phyloP scores from a whole-genome alignment of 2,329 filamentous ascomycete species.

The Pseudogymnoascus sp. region DNA sequence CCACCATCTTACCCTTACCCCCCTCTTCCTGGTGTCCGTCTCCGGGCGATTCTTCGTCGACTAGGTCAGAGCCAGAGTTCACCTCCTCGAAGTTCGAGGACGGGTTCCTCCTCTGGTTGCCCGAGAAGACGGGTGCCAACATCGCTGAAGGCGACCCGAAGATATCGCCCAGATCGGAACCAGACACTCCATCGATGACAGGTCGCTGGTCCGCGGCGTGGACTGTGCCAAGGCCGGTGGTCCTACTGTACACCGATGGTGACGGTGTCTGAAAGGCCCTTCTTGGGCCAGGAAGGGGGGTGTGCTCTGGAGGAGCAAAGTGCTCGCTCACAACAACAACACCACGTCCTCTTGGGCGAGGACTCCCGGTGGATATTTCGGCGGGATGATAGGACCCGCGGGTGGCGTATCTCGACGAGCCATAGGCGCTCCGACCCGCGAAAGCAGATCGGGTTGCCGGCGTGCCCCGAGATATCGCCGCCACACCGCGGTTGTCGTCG shows the following conservation, averaged over 20 bases:
- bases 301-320: not conserved
- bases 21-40: not conserved
- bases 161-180: not conserved
- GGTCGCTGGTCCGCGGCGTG: not conserved
- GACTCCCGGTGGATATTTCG: not conserved
- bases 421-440: not conserved
- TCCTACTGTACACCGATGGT: constrained; percentile 2
- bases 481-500: not conserved
- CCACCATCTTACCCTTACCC: not conserved
- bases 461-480: not conserved
- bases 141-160: not conserved
- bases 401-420: not conserved
- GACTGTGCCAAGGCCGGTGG: not conserved
- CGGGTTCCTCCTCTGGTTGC: not conserved
- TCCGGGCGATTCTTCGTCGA: not conserved
- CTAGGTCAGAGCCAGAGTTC: not conserved
- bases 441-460: not conserved
- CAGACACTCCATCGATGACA: not conserved
- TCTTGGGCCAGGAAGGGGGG: not conserved
- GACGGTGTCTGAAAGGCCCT: not conserved
- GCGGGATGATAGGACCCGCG: not conserved
- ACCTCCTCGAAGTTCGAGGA: not conserved
- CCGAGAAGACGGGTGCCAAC: not conserved
- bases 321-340: not conserved
- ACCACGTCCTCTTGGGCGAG: not conserved